Evolutionary conservation across 1,139 yeast species (phyloP).

Genomic region (Nadsonia commutata): DNA sequence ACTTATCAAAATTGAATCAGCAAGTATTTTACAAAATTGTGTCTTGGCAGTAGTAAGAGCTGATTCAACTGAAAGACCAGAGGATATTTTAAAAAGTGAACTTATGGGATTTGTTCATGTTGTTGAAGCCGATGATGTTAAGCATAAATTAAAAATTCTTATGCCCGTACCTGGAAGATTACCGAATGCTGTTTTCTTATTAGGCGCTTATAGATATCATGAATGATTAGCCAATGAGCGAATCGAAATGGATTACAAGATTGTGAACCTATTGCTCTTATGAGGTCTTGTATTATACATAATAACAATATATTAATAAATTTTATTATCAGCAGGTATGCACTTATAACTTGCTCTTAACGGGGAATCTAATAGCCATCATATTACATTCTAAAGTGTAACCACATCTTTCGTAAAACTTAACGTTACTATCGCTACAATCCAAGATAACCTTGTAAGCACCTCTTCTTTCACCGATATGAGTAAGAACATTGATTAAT

Average conservation of each 20-base stretch:
- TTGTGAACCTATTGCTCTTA: no score
- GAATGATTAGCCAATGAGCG: no score
- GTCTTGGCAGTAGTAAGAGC: constrained; percentile 62
- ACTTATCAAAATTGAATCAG: constrained; percentile 32
- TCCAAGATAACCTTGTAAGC: constrained; percentile 86
- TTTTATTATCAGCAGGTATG: constrained; percentile 2
- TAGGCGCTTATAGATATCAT: constrained; percentile 56
- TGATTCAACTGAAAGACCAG: constrained; percentile 32
- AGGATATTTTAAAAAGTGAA: constrained; percentile 40
- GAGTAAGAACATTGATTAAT: constrained; percentile 48
- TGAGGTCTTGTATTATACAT: no score
- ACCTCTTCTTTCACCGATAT: constrained; percentile 43
- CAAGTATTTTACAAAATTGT: constrained; percentile 52
- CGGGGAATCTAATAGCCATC: constrained; percentile 34
- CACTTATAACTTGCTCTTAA: constrained; percentile 11
- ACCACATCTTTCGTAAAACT: constrained; percentile 85
- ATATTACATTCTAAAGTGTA: constrained; percentile 41
- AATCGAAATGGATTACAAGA: no score
- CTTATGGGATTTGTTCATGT: constrained; percentile 50
- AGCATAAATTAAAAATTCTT: constrained; percentile 54
- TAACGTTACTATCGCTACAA: constrained; percentile 68
- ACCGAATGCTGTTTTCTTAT: constrained; percentile 52
- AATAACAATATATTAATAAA: background rate
- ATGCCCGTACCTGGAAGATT: constrained; percentile 80
- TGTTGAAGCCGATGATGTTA: constrained; percentile 53